A percentile compares a stretch with the other conserved stretches of the same genome.
Evolutionary conservation across 176 grass and related monocot genomes (phyloP).

Genomic region (Carex pumila): DNA sequence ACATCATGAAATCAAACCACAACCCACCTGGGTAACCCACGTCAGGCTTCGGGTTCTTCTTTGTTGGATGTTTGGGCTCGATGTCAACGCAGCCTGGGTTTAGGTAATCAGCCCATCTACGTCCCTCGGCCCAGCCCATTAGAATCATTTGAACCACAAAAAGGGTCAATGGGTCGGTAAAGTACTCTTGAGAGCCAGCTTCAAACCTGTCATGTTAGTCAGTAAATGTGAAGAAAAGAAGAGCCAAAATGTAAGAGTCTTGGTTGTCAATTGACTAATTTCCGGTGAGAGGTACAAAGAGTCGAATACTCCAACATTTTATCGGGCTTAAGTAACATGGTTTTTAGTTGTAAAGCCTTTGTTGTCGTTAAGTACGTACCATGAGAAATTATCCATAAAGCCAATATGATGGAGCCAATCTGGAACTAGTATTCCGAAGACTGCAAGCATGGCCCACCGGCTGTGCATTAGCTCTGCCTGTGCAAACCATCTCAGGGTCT

Average conservation of each 20-base stretch:
- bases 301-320: not conserved
- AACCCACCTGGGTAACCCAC: slow-evolving; percentile 80
- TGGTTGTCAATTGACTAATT: not conserved
- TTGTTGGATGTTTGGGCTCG: slow-evolving; percentile 54
- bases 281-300: not conserved
- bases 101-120: slow-evolving; percentile 72
- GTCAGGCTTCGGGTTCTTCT: slow-evolving; percentile 58
- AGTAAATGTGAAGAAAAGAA: not conserved
- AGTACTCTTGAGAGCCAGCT: slow-evolving; percentile 68
- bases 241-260: not conserved
- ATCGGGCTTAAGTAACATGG: not conserved
- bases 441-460: slow-evolving; percentile 91
- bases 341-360: not conserved
- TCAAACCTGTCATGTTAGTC: slow-evolving; percentile 13
- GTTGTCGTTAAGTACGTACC: slow-evolving; percentile 21
- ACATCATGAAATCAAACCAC: slow-evolving; percentile 87
- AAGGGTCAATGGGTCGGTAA: slow-evolving; percentile 62
- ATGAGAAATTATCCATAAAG: slow-evolving; percentile 64
- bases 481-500: slow-evolving; percentile 64
- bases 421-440: slow-evolving; percentile 57
- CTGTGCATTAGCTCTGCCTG: slow-evolving; percentile 86
- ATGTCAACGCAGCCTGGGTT: slow-evolving; percentile 65
- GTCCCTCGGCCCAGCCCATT: slow-evolving; percentile 90
- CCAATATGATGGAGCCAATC: slow-evolving; percentile 41
- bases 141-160: slow-evolving; percentile 72